phyloP scores from a whole-genome alignment of 2,329 filamentous ascomycete genomes.

The Trichoderma sp. region DNA sequence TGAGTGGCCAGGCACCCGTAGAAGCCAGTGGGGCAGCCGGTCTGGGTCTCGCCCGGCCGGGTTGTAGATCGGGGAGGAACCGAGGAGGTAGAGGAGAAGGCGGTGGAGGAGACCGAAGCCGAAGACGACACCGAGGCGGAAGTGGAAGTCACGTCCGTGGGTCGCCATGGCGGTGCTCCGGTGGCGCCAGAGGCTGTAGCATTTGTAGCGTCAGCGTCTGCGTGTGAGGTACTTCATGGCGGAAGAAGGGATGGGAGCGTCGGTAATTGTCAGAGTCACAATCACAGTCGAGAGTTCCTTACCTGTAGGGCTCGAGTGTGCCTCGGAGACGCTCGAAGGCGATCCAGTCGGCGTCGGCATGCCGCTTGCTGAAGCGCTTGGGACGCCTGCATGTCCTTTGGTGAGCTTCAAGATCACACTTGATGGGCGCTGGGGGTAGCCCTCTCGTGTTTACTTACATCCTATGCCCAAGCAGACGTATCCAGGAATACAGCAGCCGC shows the following conservation, averaged over 20 bases:
- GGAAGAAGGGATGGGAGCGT: constrained; percentile 42
- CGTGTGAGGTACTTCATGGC: constrained; percentile 35
- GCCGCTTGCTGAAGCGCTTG: constrained; percentile 39
- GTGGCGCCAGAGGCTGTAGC: constrained; percentile 44
- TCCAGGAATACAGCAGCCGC: constrained; percentile 75
- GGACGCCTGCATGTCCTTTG: constrained; percentile 36
- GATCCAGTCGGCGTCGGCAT: constrained; percentile 30
- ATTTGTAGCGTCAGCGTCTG: constrained; percentile 42
- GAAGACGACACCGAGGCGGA: constrained; percentile 4
- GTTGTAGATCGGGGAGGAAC: not conserved
- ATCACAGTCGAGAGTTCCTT: constrained; percentile 45
- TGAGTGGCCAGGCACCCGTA: constrained; percentile 87
- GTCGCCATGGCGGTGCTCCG: constrained; percentile 52
- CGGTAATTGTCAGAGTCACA: constrained; percentile 47
- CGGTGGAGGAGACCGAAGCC: not conserved
- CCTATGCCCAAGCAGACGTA: constrained; percentile 70
- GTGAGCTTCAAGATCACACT: not conserved
- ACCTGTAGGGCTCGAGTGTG: constrained; percentile 43
- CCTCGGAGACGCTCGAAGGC: constrained; percentile 43
- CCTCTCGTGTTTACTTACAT: constrained; percentile 55
- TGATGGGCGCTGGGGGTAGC: not conserved
- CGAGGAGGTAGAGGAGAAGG: not conserved
- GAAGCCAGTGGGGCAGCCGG: constrained; percentile 80
- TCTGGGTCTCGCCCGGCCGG: constrained; percentile 36
- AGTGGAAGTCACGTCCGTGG: constrained; percentile 32